phyloP scores from a whole-genome alignment of 768 basidiomycete species.

The Terana coerulea region DNA sequence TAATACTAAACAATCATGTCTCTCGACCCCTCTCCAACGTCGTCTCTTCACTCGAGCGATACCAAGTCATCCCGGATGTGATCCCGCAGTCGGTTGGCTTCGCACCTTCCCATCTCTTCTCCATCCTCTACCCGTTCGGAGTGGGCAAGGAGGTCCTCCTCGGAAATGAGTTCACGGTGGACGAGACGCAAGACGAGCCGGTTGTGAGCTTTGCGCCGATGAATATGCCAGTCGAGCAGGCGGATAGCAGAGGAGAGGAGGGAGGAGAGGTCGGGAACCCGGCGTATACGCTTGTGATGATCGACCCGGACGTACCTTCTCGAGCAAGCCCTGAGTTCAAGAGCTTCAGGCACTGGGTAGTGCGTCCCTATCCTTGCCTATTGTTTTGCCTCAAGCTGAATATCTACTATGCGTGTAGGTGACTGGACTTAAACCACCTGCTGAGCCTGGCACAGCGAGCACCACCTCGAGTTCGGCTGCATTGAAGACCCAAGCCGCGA shows the following conservation, averaged over 20 bases:
- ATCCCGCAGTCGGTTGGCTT: slow-evolving; percentile 32
- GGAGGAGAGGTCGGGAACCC: slow-evolving; percentile 21
- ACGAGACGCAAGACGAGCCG: slow-evolving; percentile 48
- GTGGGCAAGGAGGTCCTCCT: slow-evolving; percentile 29
- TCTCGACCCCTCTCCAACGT: slow-evolving; percentile 33
- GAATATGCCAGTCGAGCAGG: slow-evolving; percentile 25
- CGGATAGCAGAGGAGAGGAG: slow-evolving; percentile 11
- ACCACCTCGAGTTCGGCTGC: slow-evolving; percentile 33
- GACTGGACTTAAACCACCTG: slow-evolving; percentile 36
- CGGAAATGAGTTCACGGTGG: slow-evolving; percentile 33
- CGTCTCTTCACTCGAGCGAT: slow-evolving; percentile 31
- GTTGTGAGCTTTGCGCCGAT: slow-evolving; percentile 42
- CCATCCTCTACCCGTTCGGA: slow-evolving; percentile 39
- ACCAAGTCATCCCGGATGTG: slow-evolving; percentile 44
- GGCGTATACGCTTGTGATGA: slow-evolving; percentile 41
- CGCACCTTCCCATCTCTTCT: slow-evolving; percentile 39
- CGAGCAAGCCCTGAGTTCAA: slow-evolving; percentile 21
- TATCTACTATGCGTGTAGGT: slow-evolving; percentile 20
- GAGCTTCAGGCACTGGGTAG: slow-evolving; percentile 30
- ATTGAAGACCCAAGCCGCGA: slow-evolving; percentile 40
- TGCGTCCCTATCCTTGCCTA: slow-evolving; percentile 9
- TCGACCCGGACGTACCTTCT: slow-evolving; percentile 31
- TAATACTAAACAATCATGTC: slow-evolving; percentile 8
- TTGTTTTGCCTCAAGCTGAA: background rate
- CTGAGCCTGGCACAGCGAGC: slow-evolving; percentile 20